These are phyloP conservation scores for Pythium guiyangense DNA, from an alignment of 352 stramenopile genomes.

Conservation along the genomic window DNA sequence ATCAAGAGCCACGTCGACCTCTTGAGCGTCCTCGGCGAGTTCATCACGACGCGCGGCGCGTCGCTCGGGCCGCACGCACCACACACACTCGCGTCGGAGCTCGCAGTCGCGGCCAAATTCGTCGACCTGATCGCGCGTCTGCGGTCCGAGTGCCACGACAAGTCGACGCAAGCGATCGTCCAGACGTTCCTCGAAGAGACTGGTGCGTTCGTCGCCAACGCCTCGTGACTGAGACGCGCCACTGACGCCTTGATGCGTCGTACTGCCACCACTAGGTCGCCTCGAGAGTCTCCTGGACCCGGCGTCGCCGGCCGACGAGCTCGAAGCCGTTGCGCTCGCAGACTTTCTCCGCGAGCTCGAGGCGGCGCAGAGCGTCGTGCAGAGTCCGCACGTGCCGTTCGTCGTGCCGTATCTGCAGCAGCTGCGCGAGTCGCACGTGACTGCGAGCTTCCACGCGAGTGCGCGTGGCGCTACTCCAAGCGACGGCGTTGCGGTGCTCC, in stretches of 20 bases:
- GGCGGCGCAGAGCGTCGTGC: constrained; percentile 45
- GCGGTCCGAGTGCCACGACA: constrained; percentile 40
- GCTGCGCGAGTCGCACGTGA: constrained; percentile 32
- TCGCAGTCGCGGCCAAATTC: constrained; percentile 19
- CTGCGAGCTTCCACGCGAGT: constrained; percentile 1
- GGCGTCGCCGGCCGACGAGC: constrained; percentile 39
- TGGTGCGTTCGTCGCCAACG: constrained; percentile 6
- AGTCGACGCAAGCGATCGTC: constrained; percentile 53
- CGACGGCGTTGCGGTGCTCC: constrained; percentile 38
- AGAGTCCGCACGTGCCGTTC: constrained; percentile 55
- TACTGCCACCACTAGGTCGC: constrained; percentile 11
- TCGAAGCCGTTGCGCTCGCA: constrained; percentile 52
- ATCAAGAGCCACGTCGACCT: constrained; percentile 40
- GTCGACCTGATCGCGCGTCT: constrained; percentile 35
- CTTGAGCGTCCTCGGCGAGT: constrained; percentile 43
- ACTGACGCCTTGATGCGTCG: not conserved
- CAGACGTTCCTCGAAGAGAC: constrained; percentile 57
- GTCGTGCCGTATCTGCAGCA: constrained; percentile 72
- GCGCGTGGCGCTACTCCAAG: not conserved
- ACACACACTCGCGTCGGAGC: not conserved
- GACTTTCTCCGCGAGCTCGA: constrained; percentile 67
- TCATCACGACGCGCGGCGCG: constrained; percentile 31
- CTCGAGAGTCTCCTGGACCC: constrained; percentile 45
- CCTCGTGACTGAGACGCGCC: not conserved
- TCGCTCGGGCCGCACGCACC: constrained; percentile 9